Evolutionary conservation across 805 yeast genomes (phyloP), one percentile per base, ranked within the genome.

Genomic region (Sugiyamaella floridensis): DNA sequence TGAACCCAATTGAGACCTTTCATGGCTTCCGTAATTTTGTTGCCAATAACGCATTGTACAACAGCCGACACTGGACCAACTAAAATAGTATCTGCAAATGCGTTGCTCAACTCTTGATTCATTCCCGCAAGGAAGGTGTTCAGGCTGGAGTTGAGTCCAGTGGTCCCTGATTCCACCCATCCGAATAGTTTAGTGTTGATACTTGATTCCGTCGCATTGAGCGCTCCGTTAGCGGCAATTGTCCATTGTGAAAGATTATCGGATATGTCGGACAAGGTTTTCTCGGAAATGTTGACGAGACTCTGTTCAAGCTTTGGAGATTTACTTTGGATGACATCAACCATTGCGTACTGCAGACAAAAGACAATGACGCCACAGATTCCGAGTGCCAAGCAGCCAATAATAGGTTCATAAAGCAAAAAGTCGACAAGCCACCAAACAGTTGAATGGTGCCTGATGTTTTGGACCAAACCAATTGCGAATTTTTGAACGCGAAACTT

Each of bases 1-100:
- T 83, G 74, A 1, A 89, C 70, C 97, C 97, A 93, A 1, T 82
- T 77, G 51, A 90, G 68, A 0, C 95, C 98, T 29, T 77, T 63
- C 57, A 86, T 86, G 2, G 89, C 71, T 19, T 76, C 73, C 12
- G 73, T 74, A 6, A 92, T 66, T 61, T 92, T 93, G 47, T 84
- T 73, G 15, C 87, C 92, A 40, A 93, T 73, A 2, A 87, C 79
- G 70, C 99, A 92, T 32, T 83, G 81, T 3, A 90, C 85, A 0
- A 89, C 80, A 0, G 83, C 76, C 28, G 76, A 74, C 45, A 89
- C 74, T 0, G 95, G 86, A 1, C 65, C 64, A 46, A 81, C 78
- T 10, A 92, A 69, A 0, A 85, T 78, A 0, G 97, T 88, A 2
- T 75, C 75, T 4, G 82, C 81, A 68, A 93, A 89, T 0, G 82